Conservation (phyloP, 805 yeast species). For the Saturnispora ahearnii region DNA sequence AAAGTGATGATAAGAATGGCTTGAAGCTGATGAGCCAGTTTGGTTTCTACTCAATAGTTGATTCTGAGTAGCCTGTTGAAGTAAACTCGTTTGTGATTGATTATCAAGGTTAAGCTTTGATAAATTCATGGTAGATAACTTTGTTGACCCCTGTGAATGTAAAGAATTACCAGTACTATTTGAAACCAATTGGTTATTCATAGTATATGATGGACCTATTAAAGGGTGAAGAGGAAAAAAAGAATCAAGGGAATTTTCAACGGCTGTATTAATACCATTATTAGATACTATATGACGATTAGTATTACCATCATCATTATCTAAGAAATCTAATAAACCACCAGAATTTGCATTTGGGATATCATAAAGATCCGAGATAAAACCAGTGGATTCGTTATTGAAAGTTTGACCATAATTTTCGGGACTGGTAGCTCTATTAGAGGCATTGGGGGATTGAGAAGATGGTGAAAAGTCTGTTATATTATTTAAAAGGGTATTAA, state of each 20-base stretch:
- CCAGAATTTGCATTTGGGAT: slow-evolving; percentile 22
- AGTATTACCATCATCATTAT: slow-evolving; percentile 9
- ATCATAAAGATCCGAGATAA: slow-evolving; percentile 12
- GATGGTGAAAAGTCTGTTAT: slow-evolving; percentile 14
- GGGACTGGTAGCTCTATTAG: slow-evolving; percentile 6
- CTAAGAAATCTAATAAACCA: slow-evolving; percentile 27
- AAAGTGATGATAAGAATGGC: slow-evolving; percentile 15
- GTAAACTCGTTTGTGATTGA: slow-evolving; percentile 9
- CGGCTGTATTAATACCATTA: neutral
- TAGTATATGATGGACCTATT: slow-evolving; percentile 24
- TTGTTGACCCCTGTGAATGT: slow-evolving; percentile 9
- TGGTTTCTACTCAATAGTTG: slow-evolving; percentile 16
- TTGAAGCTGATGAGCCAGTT: slow-evolving; percentile 26
- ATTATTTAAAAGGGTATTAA: slow-evolving; percentile 22
- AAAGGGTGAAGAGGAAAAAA: slow-evolving; percentile 27
- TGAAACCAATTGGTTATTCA: slow-evolving; percentile 8
- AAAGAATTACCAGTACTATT: slow-evolving; percentile 6
- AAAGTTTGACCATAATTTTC: neutral
- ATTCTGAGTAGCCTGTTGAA: slow-evolving; percentile 10
- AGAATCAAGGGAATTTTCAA: slow-evolving; percentile 20
- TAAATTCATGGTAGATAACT: neutral
- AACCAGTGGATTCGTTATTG: neutral
- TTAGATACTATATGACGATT: neutral
- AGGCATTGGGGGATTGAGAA: slow-evolving; percentile 3
- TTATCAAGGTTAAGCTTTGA: slow-evolving; percentile 2